Evolutionary conservation across 192 early-diverging fungal species (phyloP), one percentile per base, ranked within the genome.

Genomic region (Coemansia sp.): DNA sequence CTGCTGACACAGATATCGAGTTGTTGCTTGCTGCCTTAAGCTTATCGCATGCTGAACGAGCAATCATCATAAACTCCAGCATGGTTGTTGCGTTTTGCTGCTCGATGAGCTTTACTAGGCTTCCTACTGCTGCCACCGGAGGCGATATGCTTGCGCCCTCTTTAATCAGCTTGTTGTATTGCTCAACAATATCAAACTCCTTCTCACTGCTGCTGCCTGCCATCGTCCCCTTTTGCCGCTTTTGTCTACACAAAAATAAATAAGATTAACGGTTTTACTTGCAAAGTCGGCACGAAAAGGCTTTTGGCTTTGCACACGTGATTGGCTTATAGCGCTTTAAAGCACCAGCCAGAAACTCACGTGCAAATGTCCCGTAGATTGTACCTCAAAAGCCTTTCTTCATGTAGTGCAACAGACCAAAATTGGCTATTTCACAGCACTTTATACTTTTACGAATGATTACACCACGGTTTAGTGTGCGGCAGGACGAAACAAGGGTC

Each of bases 31-130:
- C 81, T 6, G 75, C 51, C 45, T 91, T 86, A 30, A 96, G 83
- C 46, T 69, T 58, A 26, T 83, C 80, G 55, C 84, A 81, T 11
- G 88, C 87, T 11, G 71, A 72, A 40, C 82, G 81, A 23, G 92
- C 81, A 34, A 87, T 87, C 57, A 83, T 81, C 81, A 89, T 85
- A 58, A 96, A 92, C 71, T 97, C 95, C 1, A 85, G 83, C 79
- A 90, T 87, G 2, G 95, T 95, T 10, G 90, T 87, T 11, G 94
- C 92, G 11, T 58, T 70, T 70, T 83, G 82, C 61, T 78, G 76
- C 53, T 84, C 84, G 50, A 88, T 83, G 34, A 86, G 75, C 53
- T 85, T 83, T 9, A 85, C 84, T 30, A 91, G 69, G 21, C 86
- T 80, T 61, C 87, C 80, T 40, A 91, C 85, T 12, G 88, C 84